Percentiles rank a stretch among this genome's conserved stretches.
Evolutionary conservation across 441 rosid species (phyloP).

Genomic region (Populus hybrid): DNA sequence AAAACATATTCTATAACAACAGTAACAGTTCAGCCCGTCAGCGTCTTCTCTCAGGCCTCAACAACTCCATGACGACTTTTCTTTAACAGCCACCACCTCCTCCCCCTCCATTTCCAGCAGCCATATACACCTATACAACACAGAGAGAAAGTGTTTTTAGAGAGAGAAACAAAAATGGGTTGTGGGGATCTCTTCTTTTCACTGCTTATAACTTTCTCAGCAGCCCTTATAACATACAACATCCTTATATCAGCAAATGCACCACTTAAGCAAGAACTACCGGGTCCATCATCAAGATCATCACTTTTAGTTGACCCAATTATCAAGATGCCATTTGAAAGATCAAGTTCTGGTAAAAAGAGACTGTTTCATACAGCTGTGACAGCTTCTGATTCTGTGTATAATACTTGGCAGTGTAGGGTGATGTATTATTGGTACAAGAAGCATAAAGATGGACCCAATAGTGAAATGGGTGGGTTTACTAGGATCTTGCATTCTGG

Average conservation of each 20-base stretch:
- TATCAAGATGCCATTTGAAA: slow-evolving; percentile 61
- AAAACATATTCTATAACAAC: background rate
- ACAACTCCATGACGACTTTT: background rate
- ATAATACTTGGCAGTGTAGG: slow-evolving; percentile 96
- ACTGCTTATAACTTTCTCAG: slow-evolving; percentile 64
- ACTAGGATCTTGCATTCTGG: slow-evolving; percentile 96
- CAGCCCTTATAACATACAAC: slow-evolving; percentile 90
- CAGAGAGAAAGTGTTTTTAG: background rate
- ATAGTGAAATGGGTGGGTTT: slow-evolving; percentile 88
- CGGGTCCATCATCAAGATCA: slow-evolving; percentile 47
- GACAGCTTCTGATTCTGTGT: slow-evolving; percentile 85
- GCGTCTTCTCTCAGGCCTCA: background rate
- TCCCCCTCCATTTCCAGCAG: background rate
- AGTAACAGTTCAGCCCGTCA: background rate
- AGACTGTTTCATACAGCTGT: slow-evolving; percentile 91
- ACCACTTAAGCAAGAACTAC: slow-evolving; percentile 78
- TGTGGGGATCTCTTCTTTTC: slow-evolving; percentile 71
- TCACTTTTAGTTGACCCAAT: slow-evolving; percentile 53
- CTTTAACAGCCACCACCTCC: slow-evolving; percentile 2
- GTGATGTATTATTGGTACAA: slow-evolving; percentile 97
- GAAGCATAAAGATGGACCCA: slow-evolving; percentile 52
- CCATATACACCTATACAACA: background rate
- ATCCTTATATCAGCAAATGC: slow-evolving; percentile 86
- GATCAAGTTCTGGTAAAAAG: slow-evolving; percentile 21
- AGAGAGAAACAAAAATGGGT: slow-evolving; percentile 37